Percentiles rank a stretch among this genome's conserved stretches.
Evolutionary conservation across 1,284 basidiomycete genomes (phyloP).

Genomic region (Puccinia horiana): DNA sequence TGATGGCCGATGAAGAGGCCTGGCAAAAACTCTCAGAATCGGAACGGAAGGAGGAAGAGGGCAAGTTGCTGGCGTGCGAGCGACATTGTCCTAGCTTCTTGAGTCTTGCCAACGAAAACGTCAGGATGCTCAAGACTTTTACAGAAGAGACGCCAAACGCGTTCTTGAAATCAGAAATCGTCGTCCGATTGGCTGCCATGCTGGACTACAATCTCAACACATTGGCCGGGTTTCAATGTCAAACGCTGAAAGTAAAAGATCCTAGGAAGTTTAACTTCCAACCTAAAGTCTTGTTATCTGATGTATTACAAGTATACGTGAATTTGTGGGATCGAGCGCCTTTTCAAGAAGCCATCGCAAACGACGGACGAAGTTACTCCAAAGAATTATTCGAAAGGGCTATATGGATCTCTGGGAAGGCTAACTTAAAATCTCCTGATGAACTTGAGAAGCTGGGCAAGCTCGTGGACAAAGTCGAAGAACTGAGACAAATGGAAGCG

Average conservation of each 20-base stretch:
- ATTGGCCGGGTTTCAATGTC: conserved; percentile 80
- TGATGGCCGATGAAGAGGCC: conserved; percentile 73
- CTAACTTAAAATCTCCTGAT: conserved; percentile 73
- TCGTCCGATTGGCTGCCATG: conserved; percentile 93
- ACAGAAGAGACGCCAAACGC: conserved; percentile 86
- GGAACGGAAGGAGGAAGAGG: conserved; percentile 80
- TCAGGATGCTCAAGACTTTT: conserved; percentile 85
- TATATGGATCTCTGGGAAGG: conserved; percentile 69
- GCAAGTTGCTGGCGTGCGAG: conserved; percentile 75
- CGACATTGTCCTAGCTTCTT: conserved; percentile 81
- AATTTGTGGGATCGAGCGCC: conserved; percentile 78
- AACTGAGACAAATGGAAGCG: conserved; percentile 74
- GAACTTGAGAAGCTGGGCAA: conserved; percentile 74
- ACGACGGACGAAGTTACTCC: conserved; percentile 86
- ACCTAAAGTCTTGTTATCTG: conserved; percentile 77
- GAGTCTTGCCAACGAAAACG: conserved; percentile 80
- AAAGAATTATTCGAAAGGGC: conserved; percentile 82
- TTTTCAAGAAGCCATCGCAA: conserved; percentile 86
- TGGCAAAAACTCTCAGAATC: conserved; percentile 71
- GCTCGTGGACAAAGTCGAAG: conserved; percentile 83
- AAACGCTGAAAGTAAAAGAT: conserved; percentile 79
- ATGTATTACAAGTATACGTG: conserved; percentile 87
- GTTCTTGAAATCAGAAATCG: conserved; percentile 95
- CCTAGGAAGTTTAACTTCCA: conserved; percentile 88
- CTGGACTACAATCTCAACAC: conserved; percentile 90